These are phyloP conservation scores for Alternaria sp. DNA, from an alignment of 2,329 filamentous ascomycete species.

Conservation along the genomic window DNA sequence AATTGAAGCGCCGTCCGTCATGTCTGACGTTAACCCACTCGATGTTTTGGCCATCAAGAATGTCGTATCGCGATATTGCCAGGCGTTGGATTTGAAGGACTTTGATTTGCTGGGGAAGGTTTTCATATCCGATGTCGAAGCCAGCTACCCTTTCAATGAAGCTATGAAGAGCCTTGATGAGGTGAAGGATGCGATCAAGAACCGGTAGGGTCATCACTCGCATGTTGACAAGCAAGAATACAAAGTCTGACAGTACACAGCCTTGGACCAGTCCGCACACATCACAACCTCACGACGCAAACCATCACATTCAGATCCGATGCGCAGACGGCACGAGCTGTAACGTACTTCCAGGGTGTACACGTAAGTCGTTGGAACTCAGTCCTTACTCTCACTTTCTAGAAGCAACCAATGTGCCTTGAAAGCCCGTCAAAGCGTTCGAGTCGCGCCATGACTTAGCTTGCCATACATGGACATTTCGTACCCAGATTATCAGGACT, in stretches of 20 bases:
- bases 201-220: slow-evolving; percentile 31
- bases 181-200: slow-evolving; percentile 42
- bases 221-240: not conserved
- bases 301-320: slow-evolving; percentile 41
- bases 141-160: slow-evolving; percentile 49
- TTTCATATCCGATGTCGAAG: slow-evolving; percentile 49
- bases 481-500: not conserved
- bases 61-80: slow-evolving; percentile 51
- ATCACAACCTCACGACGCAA: slow-evolving; percentile 54
- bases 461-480: not conserved
- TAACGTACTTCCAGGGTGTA: slow-evolving; percentile 52
- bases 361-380: slow-evolving; percentile 27
- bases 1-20: not conserved
- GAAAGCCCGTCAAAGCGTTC: not conserved
- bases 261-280: slow-evolving; percentile 50
- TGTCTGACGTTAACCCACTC: slow-evolving; percentile 29
- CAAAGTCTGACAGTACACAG: slow-evolving; percentile 24
- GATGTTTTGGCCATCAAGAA: slow-evolving; percentile 52
- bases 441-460: not conserved
- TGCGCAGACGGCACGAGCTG: slow-evolving; percentile 42
- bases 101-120: slow-evolving; percentile 49
- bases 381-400: not conserved
- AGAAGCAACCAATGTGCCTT: not conserved
- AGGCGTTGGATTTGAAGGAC: slow-evolving; percentile 53
- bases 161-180: slow-evolving; percentile 44